Evolutionary conservation across 1,139 yeast genomes (phyloP).

Genomic region (Yamadazyma mexicana): DNA sequence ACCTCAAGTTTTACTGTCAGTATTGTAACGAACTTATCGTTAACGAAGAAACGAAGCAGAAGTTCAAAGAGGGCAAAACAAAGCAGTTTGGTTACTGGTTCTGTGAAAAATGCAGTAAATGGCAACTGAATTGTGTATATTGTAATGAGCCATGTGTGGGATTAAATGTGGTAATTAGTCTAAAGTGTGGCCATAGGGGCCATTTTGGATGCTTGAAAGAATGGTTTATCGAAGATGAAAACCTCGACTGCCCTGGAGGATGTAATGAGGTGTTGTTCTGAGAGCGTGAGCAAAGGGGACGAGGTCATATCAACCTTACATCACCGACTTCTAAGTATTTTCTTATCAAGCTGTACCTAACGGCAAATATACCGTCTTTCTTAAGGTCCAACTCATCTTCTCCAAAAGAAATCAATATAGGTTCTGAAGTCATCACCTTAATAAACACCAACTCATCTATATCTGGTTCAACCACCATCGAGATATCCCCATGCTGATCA

Average conservation of each 20-base stretch:
- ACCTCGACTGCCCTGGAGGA: conserved; percentile 81
- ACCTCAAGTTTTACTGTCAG: conserved; percentile 54
- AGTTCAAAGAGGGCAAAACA: conserved; percentile 14
- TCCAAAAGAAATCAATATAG: conserved; percentile 30
- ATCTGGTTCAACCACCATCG: conserved; percentile 82
- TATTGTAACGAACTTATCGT: conserved; percentile 62
- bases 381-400: conserved; percentile 65
- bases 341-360: conserved; percentile 61
- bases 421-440: conserved; percentile 41
- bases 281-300: neutral
- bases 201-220: conserved; percentile 77
- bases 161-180: conserved; percentile 58
- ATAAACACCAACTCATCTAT: conserved; percentile 74
- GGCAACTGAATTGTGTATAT: conserved; percentile 70
- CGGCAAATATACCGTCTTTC: conserved; percentile 71
- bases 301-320: conserved; percentile 37
- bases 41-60: conserved; percentile 56
- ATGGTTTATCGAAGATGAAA: conserved; percentile 71
- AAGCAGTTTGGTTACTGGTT: conserved; percentile 72
- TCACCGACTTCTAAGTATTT: conserved; percentile 42
- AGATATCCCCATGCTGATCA: conserved; percentile 72
- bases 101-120: conserved; percentile 67
- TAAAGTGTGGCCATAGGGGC: conserved; percentile 85
- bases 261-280: conserved; percentile 32
- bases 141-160: conserved; percentile 82